These are phyloP conservation scores for Monilinia polystroma DNA, from an alignment of 2,329 filamentous ascomycete genomes.

Conservation along the genomic window DNA sequence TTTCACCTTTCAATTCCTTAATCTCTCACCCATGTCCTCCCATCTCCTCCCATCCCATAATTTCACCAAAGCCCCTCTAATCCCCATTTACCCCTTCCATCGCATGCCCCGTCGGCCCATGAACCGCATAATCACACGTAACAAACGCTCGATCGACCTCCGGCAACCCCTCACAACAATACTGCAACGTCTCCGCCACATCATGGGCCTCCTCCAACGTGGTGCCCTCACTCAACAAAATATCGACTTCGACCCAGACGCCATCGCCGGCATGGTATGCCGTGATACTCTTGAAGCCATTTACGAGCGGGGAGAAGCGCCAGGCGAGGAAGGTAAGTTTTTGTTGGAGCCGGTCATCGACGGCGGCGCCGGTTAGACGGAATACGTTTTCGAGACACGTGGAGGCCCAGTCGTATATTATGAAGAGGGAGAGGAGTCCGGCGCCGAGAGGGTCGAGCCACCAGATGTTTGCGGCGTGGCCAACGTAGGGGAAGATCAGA, in stretches of 20 bases:
- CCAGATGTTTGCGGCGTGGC: constrained; percentile 56
- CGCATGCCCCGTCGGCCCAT: constrained; percentile 34
- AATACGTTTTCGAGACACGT: constrained; percentile 59
- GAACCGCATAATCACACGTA: constrained; percentile 40
- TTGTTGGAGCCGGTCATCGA: constrained; percentile 47
- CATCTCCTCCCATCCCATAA: neutral
- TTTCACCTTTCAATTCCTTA: too few relatives aligned
- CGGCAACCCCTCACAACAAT: constrained; percentile 52
- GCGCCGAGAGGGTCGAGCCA: constrained; percentile 63
- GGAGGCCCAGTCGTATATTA: constrained; percentile 65
- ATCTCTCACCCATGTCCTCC: neutral
- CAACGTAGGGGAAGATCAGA: constrained; percentile 58
- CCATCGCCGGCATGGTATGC: constrained; percentile 61
- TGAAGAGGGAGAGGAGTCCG: constrained; percentile 59
- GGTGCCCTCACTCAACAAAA: constrained; percentile 52
- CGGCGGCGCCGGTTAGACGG: constrained; percentile 55
- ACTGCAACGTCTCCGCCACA: constrained; percentile 59
- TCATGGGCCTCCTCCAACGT: constrained; percentile 53
- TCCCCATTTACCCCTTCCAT: constrained; percentile 20
- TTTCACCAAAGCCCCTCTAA: neutral
- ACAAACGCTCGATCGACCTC: constrained; percentile 43
- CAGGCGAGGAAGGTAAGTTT: constrained; percentile 59
- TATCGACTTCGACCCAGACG: constrained; percentile 59
- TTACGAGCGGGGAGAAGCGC: constrained; percentile 50
- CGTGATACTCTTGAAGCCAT: constrained; percentile 51